Evolutionary conservation across 2,329 filamentous ascomycete species (phyloP).

Genomic region (Thelonectria rubi): DNA sequence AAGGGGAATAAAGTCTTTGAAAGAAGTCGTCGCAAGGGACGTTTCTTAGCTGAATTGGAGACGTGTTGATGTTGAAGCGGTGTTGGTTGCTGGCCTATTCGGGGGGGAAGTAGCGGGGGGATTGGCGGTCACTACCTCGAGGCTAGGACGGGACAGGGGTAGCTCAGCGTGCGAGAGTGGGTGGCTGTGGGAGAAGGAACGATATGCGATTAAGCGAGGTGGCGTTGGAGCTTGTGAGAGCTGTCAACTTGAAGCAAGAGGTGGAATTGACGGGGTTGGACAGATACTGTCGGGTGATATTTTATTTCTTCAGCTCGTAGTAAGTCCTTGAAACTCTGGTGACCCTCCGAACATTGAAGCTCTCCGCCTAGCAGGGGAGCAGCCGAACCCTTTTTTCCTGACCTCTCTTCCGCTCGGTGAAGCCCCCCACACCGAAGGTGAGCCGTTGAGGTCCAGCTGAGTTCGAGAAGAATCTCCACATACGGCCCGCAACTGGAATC

Average conservation of each 20-base stretch:
- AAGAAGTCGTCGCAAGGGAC: constrained; percentile 16
- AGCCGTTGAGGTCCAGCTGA: neutral
- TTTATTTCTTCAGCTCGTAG: no score
- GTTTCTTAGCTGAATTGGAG: constrained; percentile 5
- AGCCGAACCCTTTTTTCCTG: constrained; percentile 5
- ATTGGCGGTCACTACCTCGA: constrained; percentile 21
- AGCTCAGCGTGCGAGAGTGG: neutral
- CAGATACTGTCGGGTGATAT: no score
- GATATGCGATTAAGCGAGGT: constrained; percentile 36
- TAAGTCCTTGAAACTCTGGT: neutral
- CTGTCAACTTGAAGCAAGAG: constrained; percentile 10
- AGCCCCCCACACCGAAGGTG: constrained; percentile 10
- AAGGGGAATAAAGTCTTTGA: constrained; percentile 1
- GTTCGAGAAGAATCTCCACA: neutral
- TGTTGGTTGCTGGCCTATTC: constrained; percentile 21
- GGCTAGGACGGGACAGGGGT: constrained; percentile 17
- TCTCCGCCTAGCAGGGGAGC: neutral
- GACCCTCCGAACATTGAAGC: neutral
- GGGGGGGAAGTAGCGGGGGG: constrained; percentile 18
- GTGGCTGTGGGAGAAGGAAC: neutral
- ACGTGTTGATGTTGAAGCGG: constrained; percentile 7
- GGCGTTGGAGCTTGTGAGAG: constrained; percentile 19
- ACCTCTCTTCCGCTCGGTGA: constrained; percentile 12
- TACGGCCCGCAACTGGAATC: neutral
- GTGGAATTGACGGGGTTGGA: neutral